Conservation (phyloP, 345 rosid species). For the Bruguiera parviflora region DNA sequence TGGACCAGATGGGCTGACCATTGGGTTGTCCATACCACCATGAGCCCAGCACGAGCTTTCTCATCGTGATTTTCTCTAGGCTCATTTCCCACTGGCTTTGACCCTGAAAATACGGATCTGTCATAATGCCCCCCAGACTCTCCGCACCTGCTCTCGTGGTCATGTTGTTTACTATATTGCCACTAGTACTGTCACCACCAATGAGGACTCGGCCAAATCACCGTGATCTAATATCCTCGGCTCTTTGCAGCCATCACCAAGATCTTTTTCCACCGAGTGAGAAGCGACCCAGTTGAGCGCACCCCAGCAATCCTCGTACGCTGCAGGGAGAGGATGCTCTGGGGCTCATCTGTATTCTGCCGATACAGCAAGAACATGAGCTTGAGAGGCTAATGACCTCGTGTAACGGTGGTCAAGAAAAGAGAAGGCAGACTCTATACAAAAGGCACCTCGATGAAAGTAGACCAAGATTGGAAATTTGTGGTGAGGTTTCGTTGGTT, state of each 20-base stretch:
- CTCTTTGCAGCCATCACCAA: constrained; percentile 16
- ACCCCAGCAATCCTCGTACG: constrained; percentile 44
- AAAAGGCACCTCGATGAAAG: constrained; percentile 45
- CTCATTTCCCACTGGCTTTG: too few species aligned
- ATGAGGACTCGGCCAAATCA: constrained; percentile 5
- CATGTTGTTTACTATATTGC: too few species aligned
- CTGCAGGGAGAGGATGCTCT: constrained; percentile 34
- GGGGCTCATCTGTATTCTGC: constrained; percentile 48
- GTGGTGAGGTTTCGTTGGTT: background rate
- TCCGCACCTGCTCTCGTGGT: too few species aligned
- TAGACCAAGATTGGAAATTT: constrained; percentile 42
- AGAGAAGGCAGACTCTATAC: constrained; percentile 39
- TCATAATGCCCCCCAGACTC: too few species aligned
- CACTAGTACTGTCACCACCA: too few species aligned
- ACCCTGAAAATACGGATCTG: too few species aligned
- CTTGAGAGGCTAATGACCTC: constrained; percentile 25
- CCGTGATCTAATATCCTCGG: constrained; percentile 36
- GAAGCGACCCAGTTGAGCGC: constrained; percentile 42
- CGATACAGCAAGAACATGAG: constrained; percentile 33
- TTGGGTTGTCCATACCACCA: too few species aligned
- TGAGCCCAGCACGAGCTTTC: too few species aligned
- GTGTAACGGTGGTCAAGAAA: constrained; percentile 16
- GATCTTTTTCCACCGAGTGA: constrained; percentile 6
- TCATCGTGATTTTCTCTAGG: too few species aligned
- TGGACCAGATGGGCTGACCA: too few species aligned